phyloP scores from a whole-genome alignment of 2,329 filamentous ascomycete species.

The Colletotrichum nymphaeae region DNA sequence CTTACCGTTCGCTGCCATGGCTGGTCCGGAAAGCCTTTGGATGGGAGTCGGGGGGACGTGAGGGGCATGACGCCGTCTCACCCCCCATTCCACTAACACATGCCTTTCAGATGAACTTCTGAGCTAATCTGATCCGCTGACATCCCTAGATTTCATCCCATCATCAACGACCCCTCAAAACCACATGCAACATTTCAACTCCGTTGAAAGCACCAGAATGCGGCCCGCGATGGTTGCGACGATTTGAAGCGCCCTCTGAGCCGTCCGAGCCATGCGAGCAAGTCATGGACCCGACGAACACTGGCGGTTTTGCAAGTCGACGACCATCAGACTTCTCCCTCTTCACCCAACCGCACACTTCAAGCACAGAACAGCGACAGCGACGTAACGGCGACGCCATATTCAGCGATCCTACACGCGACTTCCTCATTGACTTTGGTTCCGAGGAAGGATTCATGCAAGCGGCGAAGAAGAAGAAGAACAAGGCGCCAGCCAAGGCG shows the following conservation, averaged over 20 bases:
- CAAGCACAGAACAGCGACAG: slow-evolving; percentile 36
- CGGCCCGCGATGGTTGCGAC: slow-evolving; percentile 50
- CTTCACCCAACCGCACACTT: slow-evolving; percentile 38
- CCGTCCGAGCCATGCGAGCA: slow-evolving; percentile 36
- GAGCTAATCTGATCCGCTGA: slow-evolving; percentile 32
- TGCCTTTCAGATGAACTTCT: slow-evolving; percentile 25
- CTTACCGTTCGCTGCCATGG: not conserved
- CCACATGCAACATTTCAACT: slow-evolving; percentile 28
- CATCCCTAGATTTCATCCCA: slow-evolving; percentile 28
- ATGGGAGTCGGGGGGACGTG: slow-evolving; percentile 21
- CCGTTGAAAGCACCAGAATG: slow-evolving; percentile 45
- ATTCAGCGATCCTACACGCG: slow-evolving; percentile 58
- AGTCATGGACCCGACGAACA: slow-evolving; percentile 45
- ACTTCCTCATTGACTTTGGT: slow-evolving; percentile 66
- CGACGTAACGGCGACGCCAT: slow-evolving; percentile 47
- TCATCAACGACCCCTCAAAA: slow-evolving; percentile 8
- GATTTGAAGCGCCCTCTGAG: slow-evolving; percentile 41
- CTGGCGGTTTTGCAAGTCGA: slow-evolving; percentile 45
- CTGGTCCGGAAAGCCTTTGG: not conserved
- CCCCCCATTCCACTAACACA: slow-evolving; percentile 26
- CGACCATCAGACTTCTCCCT: slow-evolving; percentile 38
- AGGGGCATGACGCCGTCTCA: slow-evolving; percentile 20
- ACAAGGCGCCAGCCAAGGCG: slow-evolving; percentile 55
- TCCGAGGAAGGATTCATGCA: slow-evolving; percentile 66
- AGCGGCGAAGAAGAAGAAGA: slow-evolving; percentile 68